A percentile compares a stretch with the other conserved stretches of the same genome.
Conservation (phyloP, 805 yeast genomes). For the Lipomyces chichibuensis region DNA sequence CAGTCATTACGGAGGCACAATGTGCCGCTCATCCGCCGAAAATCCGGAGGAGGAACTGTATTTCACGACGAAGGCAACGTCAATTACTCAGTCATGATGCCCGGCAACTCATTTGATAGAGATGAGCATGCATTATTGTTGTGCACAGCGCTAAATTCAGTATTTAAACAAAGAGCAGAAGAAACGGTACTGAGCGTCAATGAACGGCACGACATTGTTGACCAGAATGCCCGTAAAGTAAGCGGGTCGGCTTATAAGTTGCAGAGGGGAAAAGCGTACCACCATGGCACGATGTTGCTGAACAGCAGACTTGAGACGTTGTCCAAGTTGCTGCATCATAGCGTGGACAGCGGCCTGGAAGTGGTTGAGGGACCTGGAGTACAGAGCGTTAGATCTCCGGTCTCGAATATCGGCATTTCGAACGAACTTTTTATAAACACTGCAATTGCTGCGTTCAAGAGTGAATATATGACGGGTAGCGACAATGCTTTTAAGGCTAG, state of each 20-base stretch:
- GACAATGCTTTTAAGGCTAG: not conserved
- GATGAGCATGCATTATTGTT: slow-evolving; percentile 58
- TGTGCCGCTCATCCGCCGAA: slow-evolving; percentile 74
- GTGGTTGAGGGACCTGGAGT: slow-evolving; percentile 57
- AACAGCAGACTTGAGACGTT: slow-evolving; percentile 64
- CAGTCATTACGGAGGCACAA: slow-evolving; percentile 53
- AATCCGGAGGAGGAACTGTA: slow-evolving; percentile 96
- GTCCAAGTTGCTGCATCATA: slow-evolving; percentile 56
- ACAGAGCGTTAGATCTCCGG: slow-evolving; percentile 79
- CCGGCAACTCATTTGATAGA: slow-evolving; percentile 63
- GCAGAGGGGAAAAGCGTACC: slow-evolving; percentile 79
- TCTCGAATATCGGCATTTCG: slow-evolving; percentile 61
- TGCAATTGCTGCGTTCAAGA: slow-evolving; percentile 50
- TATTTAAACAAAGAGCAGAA: not conserved
- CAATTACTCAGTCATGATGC: slow-evolving; percentile 79
- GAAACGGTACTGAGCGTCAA: slow-evolving; percentile 55
- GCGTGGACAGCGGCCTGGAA: slow-evolving; percentile 50
- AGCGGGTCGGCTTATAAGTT: slow-evolving; percentile 94
- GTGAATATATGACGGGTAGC: slow-evolving; percentile 38
- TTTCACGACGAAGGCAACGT: slow-evolving; percentile 91
- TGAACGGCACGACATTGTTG: slow-evolving; percentile 77
- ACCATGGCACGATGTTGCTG: slow-evolving; percentile 94
- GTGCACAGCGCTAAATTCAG: slow-evolving; percentile 45
- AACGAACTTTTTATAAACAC: slow-evolving; percentile 52
- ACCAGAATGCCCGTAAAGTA: slow-evolving; percentile 56